Evolutionary conservation across 805 yeast species (phyloP), one percentile per base, ranked within the genome.

Genomic region (Lipomyces spencermartinsiae): DNA sequence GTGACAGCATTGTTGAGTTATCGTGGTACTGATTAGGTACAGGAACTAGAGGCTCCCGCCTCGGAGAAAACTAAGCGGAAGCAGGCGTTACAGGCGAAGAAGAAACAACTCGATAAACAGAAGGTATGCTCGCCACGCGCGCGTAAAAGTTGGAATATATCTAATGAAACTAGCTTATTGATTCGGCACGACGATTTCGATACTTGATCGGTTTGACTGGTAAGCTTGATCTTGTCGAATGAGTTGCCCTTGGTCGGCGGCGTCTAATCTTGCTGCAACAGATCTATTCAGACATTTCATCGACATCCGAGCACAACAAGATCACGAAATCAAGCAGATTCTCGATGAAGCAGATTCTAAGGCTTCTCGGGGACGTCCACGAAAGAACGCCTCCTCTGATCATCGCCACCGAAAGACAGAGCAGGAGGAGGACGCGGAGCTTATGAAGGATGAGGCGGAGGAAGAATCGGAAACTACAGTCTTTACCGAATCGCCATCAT

Each of bases 401-500:
- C 80, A 81, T 34, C 88, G 95, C 60, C 87, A 91, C 64, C 85
- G 98, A 71, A 95, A 93, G 75, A 88, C 97, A 0, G 98, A 95
- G 79, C 90, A 92, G 78, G 98, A 94, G 78, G 99, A 94, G 79
- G 98, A 94, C 78, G 96, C 92, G 1, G 98, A 94, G 78, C 83
- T 94, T 66, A 83, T 94, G 75, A 86, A 88, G 65, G 97, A 90
- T 66, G 97, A 92, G 78, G 92, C 86, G 70, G 86, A 82, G 60
- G 91, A 75, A 8, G 68, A 65, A 7, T 49, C 64, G 1, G 86
- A 84, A 49, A 82, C 89, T 2, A 88, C 92, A 0, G 89, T 90
- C n/a, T 82, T 94, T 62, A 89, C 97, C 0, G 97, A 92, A 75
- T 87, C 94, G 0, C 99, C 99, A 0, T 82, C 87, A 2, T 94